phyloP scores from a whole-genome alignment of 1,139 yeast genomes.

The Spencermartinsiella ligniputridi region DNA sequence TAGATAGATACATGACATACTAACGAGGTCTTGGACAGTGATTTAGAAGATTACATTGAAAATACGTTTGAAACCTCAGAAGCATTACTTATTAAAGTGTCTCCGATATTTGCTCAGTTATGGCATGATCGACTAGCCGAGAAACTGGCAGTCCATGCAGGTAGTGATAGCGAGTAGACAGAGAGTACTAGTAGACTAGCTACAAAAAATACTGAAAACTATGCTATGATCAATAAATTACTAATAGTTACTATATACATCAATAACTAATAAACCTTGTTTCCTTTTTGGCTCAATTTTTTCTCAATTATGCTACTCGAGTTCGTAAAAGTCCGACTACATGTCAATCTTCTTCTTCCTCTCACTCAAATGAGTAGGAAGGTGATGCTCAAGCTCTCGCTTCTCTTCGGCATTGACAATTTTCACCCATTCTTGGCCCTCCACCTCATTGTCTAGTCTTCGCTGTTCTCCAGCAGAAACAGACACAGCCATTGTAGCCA shows the following conservation, averaged over 20 bases:
- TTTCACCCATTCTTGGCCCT: constrained; percentile 28
- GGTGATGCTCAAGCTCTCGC: constrained; percentile 22
- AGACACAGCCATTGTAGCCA: constrained; percentile 33
- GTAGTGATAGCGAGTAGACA: too few species aligned
- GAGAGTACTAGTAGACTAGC: too few species aligned
- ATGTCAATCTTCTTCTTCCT: constrained; percentile 5
- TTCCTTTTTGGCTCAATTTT: too few species aligned
- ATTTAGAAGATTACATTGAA: neutral
- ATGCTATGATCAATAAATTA: too few species aligned
- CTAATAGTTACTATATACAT: too few species aligned
- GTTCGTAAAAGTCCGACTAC: too few species aligned
- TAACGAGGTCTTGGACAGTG: neutral
- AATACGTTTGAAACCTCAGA: constrained; percentile 41
- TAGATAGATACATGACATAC: neutral
- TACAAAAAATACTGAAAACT: too few species aligned
- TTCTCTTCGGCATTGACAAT: constrained; percentile 28
- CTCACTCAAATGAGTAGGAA: constrained; percentile 18
- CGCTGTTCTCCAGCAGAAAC: constrained; percentile 30
- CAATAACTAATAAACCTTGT: too few species aligned
- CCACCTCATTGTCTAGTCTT: constrained; percentile 34
- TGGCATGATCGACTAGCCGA: constrained; percentile 35
- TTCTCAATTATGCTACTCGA: too few species aligned
- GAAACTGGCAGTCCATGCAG: too few species aligned
- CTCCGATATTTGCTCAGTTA: constrained; percentile 33
- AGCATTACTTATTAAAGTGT: constrained; percentile 40